Percentiles rank a stretch among this genome's conserved stretches.
phyloP scores from a whole-genome alignment of 148 eudicot genomes.

The Tetragonia tetragonoides region DNA sequence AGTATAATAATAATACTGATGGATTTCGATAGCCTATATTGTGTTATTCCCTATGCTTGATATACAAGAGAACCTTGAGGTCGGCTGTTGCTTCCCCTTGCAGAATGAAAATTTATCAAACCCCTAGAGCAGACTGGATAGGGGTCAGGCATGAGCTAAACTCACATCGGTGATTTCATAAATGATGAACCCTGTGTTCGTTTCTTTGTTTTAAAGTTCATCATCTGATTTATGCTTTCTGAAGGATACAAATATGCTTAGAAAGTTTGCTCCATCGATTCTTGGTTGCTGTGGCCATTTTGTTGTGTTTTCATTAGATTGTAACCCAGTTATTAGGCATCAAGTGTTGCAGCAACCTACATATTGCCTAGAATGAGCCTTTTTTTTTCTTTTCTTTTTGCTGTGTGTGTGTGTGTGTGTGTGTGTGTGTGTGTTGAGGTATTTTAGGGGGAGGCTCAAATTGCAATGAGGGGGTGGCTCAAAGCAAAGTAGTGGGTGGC shows the following conservation, averaged over 20 bases:
- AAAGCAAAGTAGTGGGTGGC: too few relatives aligned
- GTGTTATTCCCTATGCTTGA: background rate
- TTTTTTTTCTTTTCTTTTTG: too few relatives aligned
- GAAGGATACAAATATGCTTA: background rate
- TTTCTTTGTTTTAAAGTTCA: background rate
- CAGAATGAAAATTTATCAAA: background rate
- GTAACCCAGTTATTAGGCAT: too few relatives aligned
- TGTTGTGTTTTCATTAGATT: background rate
- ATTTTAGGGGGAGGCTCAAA: too few relatives aligned
- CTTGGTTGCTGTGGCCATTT: background rate
- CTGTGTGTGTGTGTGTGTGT: too few relatives aligned
- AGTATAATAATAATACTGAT: background rate
- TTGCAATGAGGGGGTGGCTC: too few relatives aligned
- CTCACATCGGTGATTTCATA: background rate
- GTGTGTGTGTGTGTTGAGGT: too few relatives aligned
- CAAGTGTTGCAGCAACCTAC: too few relatives aligned
- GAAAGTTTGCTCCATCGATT: background rate
- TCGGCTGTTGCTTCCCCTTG: background rate
- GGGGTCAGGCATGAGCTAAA: background rate
- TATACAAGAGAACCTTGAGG: background rate
- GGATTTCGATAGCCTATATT: background rate
- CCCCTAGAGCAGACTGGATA: background rate
- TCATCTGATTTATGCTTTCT: background rate
- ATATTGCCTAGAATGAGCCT: too few relatives aligned
- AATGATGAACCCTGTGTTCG: background rate